These are phyloP conservation scores for Geranomyces variabilis DNA, from an alignment of 192 early-diverging fungal species.

Conservation along the genomic window DNA sequence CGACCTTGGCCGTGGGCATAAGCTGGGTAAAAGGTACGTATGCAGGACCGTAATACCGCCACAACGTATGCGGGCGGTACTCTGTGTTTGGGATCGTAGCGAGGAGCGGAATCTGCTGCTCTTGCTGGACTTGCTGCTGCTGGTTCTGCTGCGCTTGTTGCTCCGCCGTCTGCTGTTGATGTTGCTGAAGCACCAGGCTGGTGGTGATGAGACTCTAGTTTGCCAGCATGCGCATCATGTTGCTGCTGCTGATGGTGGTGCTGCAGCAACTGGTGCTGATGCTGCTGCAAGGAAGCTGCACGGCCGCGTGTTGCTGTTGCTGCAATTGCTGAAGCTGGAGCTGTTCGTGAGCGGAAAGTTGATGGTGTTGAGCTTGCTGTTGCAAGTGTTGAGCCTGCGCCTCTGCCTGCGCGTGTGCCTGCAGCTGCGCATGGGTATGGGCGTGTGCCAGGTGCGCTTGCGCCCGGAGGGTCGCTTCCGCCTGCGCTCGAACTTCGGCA, in stretches of 20 bases:
- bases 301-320: constrained; percentile 9
- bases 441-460: no score
- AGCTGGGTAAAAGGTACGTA: background rate
- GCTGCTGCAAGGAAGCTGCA: background rate
- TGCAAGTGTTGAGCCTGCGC: background rate
- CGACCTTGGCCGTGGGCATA: background rate
- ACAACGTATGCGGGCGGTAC: background rate
- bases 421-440: no score
- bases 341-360: constrained; percentile 3
- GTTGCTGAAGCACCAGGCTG: constrained; percentile 6
- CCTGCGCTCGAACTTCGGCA: no score
- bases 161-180: constrained; percentile 2
- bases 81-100: constrained; percentile 6
- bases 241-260: constrained; percentile 2
- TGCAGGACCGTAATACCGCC: constrained; percentile 8
- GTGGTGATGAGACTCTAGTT: constrained; percentile 2
- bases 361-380: constrained; percentile 3
- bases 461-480: no score
- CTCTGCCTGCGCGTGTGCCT: no score
- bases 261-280: constrained; percentile 7
- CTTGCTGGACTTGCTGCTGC: constrained; percentile 1
- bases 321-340: constrained; percentile 7
- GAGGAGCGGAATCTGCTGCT: constrained; percentile 11
- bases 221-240: background rate
- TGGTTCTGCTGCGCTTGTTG: constrained; percentile 2